Evolutionary conservation across 169 alveolate genomes (phyloP), one percentile per base, ranked within the genome.

Genomic region (Eimeria sp.): DNA sequence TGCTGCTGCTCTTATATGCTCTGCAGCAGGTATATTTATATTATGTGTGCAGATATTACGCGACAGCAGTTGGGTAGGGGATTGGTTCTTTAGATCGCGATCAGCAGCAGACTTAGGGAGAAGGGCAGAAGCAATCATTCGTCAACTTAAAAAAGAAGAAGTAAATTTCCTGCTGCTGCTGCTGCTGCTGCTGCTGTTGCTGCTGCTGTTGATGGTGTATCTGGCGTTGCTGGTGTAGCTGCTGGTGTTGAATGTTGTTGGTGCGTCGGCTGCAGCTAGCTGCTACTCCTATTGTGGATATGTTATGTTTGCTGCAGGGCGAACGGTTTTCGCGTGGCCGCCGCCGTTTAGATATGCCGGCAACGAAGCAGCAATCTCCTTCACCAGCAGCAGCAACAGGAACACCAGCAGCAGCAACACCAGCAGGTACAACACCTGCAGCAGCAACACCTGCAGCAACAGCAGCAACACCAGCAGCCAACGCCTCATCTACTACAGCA

Each of bases 121-220:
- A 89, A 92, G 99, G 22, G 98, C 98, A 2, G 99, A 98, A 82
- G 97, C 97, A 88, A 80, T 98, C 80, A 95, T 98, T 34, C 95
- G 98, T 65, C 97, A 96, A 80, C 94, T 98, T 87, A 97, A 96
- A 30, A 98, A 96, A 96, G 98, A 97, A 96, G 98, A 94, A 82
- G 96, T 91, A n/a, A 30, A 49, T 25, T 30, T 54, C 54, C 76
- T 27, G 75, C 76, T 76, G 45, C 65, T 72, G n/a, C 40, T 70
- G 78, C 61, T 70, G 57, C 78, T 51, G 67, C 54, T 54, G 57
- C 10, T 54, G 9, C 25, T 47, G 89, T 30, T 47, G 65, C 87
- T 45, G 87, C 6, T 40, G 34, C 20, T 45, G 34, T 16, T 16
- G 34, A 25, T 18, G 87, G 54, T 51, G 45, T 20, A 14, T 11